Base-by-base conservation (phyloP, 805 yeast genomes). In the Metschnikowia kunwiensis region DNA sequence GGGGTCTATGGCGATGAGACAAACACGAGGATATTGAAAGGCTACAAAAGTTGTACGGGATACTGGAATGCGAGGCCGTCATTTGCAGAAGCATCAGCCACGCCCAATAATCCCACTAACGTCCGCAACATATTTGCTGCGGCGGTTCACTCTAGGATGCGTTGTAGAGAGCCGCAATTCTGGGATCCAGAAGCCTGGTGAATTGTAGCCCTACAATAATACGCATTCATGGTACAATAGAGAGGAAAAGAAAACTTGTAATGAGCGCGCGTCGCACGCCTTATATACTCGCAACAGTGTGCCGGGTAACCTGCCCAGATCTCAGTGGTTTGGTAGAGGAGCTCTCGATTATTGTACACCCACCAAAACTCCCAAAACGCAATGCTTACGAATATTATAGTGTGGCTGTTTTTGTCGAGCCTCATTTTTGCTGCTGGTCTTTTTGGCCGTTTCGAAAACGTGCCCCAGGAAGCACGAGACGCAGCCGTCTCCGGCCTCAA, bases 141-240 rank as follows among this genome's bases (percentile, higher is more conserved):
- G 58, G 55, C 61, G 64, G 72, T 65, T 38, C 57, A 55, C 71
- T 68, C 63, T 68, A 50, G 73, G 50, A 65, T 63, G 68, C 55
- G 71, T 68, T 68, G 74, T 68, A 68, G 74, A 68, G 74, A 68
- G 74, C 65, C 55, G 51, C 61, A 58, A 53, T 46, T 63, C 64
- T 68, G 54, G 63, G 50, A 34, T 36, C 40, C 42, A 47, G 53
- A 38, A 33, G 24, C 44, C 49, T 50, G 45, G 45, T 26, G 52
- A 57, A 54, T 50, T 51, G 63, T 47, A 55, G 64, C 74, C 68
- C 74, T 67, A 68, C 74, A 68, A 68, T 68, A 68, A 68, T 68
- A 68, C 72, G 57, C 68, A 65, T 65, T 51, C 73, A 50, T 43
- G 14, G 70, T 65, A 68, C 70, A 66, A 66, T 64, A 60, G 45